A percentile compares a stretch with the other conserved stretches of the same genome.
Conservation (phyloP, 768 basidiomycete species). For the Termitomyces sp. region DNA sequence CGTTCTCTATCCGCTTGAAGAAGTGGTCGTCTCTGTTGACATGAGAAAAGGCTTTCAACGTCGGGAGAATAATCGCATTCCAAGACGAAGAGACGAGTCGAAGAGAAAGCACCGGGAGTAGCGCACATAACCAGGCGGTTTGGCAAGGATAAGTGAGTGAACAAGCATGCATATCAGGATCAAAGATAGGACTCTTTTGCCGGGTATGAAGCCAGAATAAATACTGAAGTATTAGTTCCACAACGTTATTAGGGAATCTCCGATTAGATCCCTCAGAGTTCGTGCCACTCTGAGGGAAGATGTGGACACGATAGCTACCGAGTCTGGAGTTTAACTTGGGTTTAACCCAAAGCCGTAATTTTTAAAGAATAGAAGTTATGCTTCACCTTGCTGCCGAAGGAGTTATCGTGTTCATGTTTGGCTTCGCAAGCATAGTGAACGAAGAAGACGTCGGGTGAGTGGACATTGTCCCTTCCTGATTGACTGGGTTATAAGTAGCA, state of each 20-base stretch:
- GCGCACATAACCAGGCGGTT: constrained; percentile 2
- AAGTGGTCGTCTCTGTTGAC: constrained; percentile 3
- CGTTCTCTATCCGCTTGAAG: constrained; percentile 19
- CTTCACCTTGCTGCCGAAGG: too few species aligned
- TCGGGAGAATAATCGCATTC: constrained; percentile 12
- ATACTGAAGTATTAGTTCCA: constrained; percentile 4
- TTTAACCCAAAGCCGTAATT: too few species aligned
- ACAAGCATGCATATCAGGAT: constrained; percentile 15
- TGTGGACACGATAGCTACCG: not conserved
- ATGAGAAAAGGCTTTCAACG: not conserved
- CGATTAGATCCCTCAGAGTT: not conserved
- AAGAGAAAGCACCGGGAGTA: constrained; percentile 11
- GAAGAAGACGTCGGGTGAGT: too few species aligned
- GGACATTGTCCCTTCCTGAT: too few species aligned
- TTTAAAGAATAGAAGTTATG: too few species aligned
- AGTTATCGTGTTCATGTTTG: too few species aligned
- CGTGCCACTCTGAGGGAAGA: not conserved
- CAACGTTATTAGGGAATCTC: constrained; percentile 7
- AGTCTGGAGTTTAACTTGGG: too few species aligned
- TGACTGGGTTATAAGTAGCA: too few species aligned
- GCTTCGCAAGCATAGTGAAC: too few species aligned
- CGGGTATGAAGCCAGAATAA: not conserved
- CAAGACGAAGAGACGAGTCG: constrained; percentile 17
- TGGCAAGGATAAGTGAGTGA: constrained; percentile 15
- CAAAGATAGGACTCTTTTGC: not conserved